A percentile compares a stretch with the other conserved stretches of the same genome.
phyloP scores from a whole-genome alignment of 73 alveolate genomes.

The Tetrahymena borealis region DNA sequence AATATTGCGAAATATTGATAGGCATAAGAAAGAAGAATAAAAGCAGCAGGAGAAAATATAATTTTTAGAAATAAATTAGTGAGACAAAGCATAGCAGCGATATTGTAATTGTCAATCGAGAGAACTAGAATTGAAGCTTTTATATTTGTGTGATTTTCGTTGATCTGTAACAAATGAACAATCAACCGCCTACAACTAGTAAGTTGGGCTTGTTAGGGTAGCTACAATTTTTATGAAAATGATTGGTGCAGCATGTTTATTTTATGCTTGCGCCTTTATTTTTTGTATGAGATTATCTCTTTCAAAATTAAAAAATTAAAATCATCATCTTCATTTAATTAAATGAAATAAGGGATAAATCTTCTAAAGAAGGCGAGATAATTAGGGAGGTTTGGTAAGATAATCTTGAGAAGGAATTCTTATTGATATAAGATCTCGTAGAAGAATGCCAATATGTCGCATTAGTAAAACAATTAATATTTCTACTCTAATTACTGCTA shows the following conservation, averaged over 20 bases:
- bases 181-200: constrained; percentile 4
- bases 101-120: not conserved
- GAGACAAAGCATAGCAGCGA: not conserved
- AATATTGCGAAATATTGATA: not conserved
- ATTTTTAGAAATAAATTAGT: not conserved
- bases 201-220: not conserved
- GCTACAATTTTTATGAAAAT: not conserved
- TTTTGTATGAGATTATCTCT: not conserved
- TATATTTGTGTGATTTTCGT: not conserved
- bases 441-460: not conserved
- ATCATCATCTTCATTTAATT: not conserved
- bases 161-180: not conserved
- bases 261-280: not conserved
- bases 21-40: not conserved
- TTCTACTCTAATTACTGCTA: no score
- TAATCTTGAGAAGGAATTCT: not conserved
- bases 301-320: not conserved
- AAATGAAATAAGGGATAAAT: not conserved
- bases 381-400: constrained; percentile 4
- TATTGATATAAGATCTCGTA: not conserved
- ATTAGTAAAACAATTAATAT: no score
- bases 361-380: constrained; percentile 2
- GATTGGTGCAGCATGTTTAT: constrained; percentile 5
- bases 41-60: not conserved
- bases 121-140: not conserved